Conservation (phyloP, 306 rosid species). For the Cicer yamashitae region DNA sequence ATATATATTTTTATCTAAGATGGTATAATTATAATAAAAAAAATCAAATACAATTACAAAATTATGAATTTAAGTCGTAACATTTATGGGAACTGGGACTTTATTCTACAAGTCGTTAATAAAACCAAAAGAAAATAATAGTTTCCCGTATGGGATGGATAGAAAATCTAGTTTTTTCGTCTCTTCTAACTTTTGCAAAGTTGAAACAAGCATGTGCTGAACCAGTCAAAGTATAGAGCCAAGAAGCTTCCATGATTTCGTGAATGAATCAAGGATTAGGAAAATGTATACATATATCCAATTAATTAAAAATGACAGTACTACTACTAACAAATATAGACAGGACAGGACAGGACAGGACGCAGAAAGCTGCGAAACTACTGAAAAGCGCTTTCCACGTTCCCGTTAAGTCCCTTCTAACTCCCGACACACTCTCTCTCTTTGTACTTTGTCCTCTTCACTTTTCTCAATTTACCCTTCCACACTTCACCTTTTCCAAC, state of each 20-base stretch:
- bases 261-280: neutral
- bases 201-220: neutral
- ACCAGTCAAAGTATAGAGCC: neutral
- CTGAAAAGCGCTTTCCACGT: slow-evolving; percentile 28
- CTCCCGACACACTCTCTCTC: neutral
- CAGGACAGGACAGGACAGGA: neutral
- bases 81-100: too few relatives aligned
- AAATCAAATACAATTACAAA: too few relatives aligned
- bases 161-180: too few relatives aligned
- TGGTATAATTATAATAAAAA: too few relatives aligned
- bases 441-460: neutral
- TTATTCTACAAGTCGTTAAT: too few relatives aligned
- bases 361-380: slow-evolving; percentile 27
- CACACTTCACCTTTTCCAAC: neutral
- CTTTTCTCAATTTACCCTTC: neutral
- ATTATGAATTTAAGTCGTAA: too few relatives aligned
- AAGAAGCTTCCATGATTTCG: slow-evolving; percentile 27
- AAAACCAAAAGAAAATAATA: too few relatives aligned
- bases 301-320: neutral
- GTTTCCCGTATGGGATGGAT: too few relatives aligned
- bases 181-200: neutral
- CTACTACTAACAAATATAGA: neutral
- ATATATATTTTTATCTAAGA: too few relatives aligned
- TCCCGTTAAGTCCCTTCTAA: slow-evolving; percentile 31
- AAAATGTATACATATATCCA: neutral